Evolutionary conservation across 192 early-diverging fungal species (phyloP), one percentile per base, ranked within the genome.

Genomic region (Martensiomyces pterosporus): DNA sequence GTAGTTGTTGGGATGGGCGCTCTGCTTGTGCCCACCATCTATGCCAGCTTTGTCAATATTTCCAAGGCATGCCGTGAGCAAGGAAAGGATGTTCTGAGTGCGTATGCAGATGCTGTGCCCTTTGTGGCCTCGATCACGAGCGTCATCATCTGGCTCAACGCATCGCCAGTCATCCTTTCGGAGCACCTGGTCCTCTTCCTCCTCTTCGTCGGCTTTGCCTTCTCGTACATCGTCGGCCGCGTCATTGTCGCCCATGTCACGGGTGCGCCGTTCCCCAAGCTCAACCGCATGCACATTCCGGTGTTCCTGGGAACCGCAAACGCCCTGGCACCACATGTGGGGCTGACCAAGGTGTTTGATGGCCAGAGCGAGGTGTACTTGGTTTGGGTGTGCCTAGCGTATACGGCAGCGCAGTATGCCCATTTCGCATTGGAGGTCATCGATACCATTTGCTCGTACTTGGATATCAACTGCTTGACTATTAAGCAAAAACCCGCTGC

Each of bases 161-260:
- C 79, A 25, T 88, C 85, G 41, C 88, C 88, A 24, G 54, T 75
- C 10, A 68, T 90, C 35, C 78, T 87, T 13, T 43, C 39, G 50
- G 53, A 82, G 53, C 85, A 89, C 53, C 45, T 91, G 47, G 78
- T 90, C 2, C 67, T 80, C 12, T 91, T 85, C 57, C 56, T 82
- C 26, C 54, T 82, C 16, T 80, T 84, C 52, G 72, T 85, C 29
- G 82, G 86, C 32, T 82, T 86, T 43, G 78, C 85, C 18, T 88
- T 88, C 58, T 89, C 86, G 37, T 85, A 88, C 59, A 86, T 85
- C 25, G 89, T 92, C 34, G 86, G 87, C 15, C 72, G 80, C 34
- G 89, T 94, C 55, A 92, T 94, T 61, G 79, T 88, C 14, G 87
- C 89, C 24, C 92, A 94, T 49, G 85, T 92, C 21, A 80, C 83